A percentile compares a stretch with the other conserved stretches of the same genome.
Evolutionary conservation across 2,329 filamentous ascomycete species (phyloP).

Genomic region (Penicillium sclerotigenum): DNA sequence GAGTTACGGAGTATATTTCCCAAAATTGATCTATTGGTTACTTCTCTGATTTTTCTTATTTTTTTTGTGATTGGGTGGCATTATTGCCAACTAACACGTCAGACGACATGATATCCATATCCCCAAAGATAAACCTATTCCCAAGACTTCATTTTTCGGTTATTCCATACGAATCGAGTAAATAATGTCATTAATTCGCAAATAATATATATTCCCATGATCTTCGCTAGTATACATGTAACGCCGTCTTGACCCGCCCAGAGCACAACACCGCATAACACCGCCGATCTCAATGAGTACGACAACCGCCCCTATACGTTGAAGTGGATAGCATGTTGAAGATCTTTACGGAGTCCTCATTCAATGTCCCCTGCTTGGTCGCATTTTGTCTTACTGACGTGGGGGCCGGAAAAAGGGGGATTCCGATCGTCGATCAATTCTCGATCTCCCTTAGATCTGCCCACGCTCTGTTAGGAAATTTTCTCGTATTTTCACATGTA

Average conservation of each 20-base stretch:
- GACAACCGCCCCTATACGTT: neutral
- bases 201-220: neutral
- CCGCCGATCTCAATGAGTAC: constrained; percentile 1
- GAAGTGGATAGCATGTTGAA: neutral
- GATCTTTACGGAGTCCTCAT: neutral
- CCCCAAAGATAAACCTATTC: neutral
- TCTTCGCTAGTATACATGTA: neutral
- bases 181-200: neutral
- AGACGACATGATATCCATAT: neutral
- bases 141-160: neutral
- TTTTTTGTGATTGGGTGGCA: neutral
- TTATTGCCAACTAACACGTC: neutral
- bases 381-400: neutral
- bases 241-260: neutral
- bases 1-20: neutral
- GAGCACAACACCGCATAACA: neutral
- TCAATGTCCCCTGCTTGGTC: neutral
- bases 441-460: neutral
- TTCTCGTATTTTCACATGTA: neutral
- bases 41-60: neutral
- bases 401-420: neutral
- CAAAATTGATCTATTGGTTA: neutral
- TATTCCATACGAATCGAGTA: neutral
- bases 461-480: neutral
- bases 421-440: neutral